Conservation (phyloP, 768 basidiomycete species). For the Daedaleopsis sinensis region DNA sequence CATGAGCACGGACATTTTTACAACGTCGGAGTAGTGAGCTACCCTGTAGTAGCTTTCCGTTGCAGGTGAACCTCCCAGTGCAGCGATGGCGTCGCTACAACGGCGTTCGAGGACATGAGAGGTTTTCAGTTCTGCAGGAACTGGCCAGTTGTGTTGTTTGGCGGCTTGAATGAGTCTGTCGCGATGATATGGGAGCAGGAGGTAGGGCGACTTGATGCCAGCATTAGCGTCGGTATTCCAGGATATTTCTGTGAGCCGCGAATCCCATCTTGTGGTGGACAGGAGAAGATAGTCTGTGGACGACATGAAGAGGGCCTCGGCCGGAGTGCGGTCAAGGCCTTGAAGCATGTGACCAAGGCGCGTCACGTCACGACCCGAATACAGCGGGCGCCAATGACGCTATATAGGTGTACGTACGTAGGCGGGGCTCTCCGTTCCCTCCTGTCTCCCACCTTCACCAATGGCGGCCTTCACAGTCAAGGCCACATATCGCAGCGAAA, state of each 20-base stretch:
- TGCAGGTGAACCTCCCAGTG: too few relatives aligned
- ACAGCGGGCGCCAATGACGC: constrained; percentile 14
- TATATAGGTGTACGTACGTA: constrained; percentile 15
- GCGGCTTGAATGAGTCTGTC: constrained; percentile 61
- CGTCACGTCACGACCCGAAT: constrained; percentile 22
- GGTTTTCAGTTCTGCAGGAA: constrained; percentile 38
- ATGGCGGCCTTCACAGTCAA: constrained; percentile 73
- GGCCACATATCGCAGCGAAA: constrained; percentile 73
- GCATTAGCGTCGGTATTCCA: constrained; percentile 61
- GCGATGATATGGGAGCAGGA: constrained; percentile 63
- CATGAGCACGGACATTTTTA: constrained; percentile 3
- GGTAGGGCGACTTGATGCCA: constrained; percentile 56
- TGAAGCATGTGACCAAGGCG: constrained; percentile 16
- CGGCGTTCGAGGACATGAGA: constrained; percentile 41
- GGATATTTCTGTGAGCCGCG: constrained; percentile 39
- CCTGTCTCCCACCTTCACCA: constrained; percentile 30
- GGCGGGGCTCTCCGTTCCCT: constrained; percentile 8
- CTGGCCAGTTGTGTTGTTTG: constrained; percentile 52
- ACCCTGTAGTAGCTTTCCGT: constrained; percentile 5
- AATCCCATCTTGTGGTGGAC: constrained; percentile 64
- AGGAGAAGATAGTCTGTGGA: constrained; percentile 38
- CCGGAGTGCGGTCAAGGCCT: neutral
- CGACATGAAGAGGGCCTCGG: neutral
- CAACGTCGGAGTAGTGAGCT: neutral
- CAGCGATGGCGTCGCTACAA: constrained; percentile 50